A percentile compares a stretch with the other conserved stretches of the same genome.
Conservation (phyloP, 2,329 filamentous ascomycete species). For the Colletotrichum tanaceti region DNA sequence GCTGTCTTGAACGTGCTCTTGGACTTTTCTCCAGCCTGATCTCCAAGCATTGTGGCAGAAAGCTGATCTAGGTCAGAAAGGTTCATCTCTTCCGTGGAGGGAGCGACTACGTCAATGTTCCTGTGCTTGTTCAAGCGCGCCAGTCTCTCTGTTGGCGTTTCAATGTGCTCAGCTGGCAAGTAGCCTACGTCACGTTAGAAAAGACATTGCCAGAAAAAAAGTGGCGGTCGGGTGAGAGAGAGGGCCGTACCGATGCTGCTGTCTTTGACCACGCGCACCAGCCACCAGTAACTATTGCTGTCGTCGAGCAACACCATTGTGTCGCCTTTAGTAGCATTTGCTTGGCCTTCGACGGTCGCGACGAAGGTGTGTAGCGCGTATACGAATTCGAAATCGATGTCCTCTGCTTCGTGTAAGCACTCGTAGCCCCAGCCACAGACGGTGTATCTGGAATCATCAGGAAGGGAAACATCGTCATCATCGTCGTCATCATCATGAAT, state of each 20-base stretch:
- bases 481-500: constrained; percentile 55
- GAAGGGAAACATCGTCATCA: constrained; percentile 73
- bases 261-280: constrained; percentile 96
- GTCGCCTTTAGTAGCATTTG: constrained; percentile 97
- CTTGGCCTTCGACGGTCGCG: constrained; percentile 96
- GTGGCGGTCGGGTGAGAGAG: no score
- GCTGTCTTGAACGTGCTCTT: constrained; percentile 86
- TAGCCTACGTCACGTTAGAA: constrained; percentile 72
- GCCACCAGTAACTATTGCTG: constrained; percentile 99
- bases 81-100: constrained; percentile 33
- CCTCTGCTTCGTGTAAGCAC: constrained; percentile 94
- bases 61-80: constrained; percentile 58
- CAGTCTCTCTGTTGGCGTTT: constrained; percentile 94
- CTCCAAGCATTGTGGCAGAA: constrained; percentile 71
- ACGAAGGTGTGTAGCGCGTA: constrained; percentile 98
- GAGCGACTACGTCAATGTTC: constrained; percentile 86
- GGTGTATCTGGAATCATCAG: constrained; percentile 70
- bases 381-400: constrained; percentile 99
- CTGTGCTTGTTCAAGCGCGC: constrained; percentile 96
- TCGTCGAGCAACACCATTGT: constrained; percentile 99
- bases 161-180: constrained; percentile 96
- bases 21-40: constrained; percentile 75
- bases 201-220: not conserved
- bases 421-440: constrained; percentile 80
- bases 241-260: constrained; percentile 80